phyloP scores from a whole-genome alignment of 139 green algal genomes.

The Tetradesmus obliquus region DNA sequence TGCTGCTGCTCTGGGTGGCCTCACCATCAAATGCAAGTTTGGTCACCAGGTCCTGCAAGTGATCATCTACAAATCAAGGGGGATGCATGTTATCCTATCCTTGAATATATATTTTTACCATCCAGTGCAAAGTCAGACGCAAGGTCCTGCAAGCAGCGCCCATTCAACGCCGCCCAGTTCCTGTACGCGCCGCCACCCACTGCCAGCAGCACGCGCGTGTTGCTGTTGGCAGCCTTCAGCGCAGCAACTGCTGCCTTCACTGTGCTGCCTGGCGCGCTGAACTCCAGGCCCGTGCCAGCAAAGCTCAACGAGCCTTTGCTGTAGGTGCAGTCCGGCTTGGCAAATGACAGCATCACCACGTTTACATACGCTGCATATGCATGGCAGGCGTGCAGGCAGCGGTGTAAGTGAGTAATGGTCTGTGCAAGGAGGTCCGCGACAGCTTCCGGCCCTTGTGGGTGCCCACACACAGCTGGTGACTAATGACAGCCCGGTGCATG shows the following conservation, averaged over 20 bases:
- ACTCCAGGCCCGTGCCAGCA: slow-evolving; percentile 53
- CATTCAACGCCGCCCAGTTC: slow-evolving; percentile 33
- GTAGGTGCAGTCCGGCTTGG: slow-evolving; percentile 55
- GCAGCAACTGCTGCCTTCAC: slow-evolving; percentile 49
- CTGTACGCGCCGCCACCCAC: slow-evolving; percentile 58
- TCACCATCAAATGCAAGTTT: no score
- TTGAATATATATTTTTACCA: slow-evolving; percentile 8
- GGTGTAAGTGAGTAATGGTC: background rate
- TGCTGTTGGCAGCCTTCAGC: slow-evolving; percentile 53
- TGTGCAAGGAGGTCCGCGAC: no score
- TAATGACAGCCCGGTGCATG: no score
- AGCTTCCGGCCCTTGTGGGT: no score
- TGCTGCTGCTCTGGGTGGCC: no score
- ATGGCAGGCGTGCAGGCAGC: background rate
- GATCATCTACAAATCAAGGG: no score
- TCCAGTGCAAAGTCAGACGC: slow-evolving; percentile 49
- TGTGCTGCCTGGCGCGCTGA: slow-evolving; percentile 36
- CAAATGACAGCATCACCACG: slow-evolving; percentile 55
- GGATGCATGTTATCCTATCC: no score
- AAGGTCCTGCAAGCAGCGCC: slow-evolving; percentile 42
- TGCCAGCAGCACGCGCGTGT: slow-evolving; percentile 57
- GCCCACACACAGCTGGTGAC: no score
- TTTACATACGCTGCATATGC: background rate
- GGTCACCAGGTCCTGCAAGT: no score
- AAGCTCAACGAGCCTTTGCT: slow-evolving; percentile 48